Evolutionary conservation across 208 protist genomes (phyloP).

Genomic region (Wallacemonas sp.): DNA sequence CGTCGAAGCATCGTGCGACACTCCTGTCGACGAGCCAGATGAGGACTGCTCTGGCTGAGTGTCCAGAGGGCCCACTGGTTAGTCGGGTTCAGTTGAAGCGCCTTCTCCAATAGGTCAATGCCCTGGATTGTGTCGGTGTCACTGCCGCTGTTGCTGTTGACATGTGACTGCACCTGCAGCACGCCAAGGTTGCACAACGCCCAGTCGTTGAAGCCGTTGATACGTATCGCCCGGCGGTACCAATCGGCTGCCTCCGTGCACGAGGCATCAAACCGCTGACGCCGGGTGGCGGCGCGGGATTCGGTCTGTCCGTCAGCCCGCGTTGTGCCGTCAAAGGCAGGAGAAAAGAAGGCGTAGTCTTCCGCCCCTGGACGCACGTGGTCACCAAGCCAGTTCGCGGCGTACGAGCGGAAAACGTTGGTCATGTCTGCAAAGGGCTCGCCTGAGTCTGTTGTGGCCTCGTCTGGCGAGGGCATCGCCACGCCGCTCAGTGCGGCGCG

Average conservation of each 20-base stretch:
- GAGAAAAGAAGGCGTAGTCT: not conserved
- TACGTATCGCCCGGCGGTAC: not conserved
- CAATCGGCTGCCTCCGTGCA: not conserved
- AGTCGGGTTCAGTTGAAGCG: slow-evolving; percentile 32
- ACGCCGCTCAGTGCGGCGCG: not conserved
- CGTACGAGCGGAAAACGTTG: slow-evolving; percentile 28
- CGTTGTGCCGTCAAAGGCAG: not conserved
- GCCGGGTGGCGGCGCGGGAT: not conserved
- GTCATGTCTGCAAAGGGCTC: not conserved
- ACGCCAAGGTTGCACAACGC: not conserved
- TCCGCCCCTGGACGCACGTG: not conserved
- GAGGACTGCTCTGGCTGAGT: slow-evolving; percentile 15
- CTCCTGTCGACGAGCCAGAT: slow-evolving; percentile 13
- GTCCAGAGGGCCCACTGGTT: slow-evolving; percentile 54
- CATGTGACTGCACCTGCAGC: not conserved
- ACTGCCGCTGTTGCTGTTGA: not conserved
- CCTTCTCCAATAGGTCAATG: slow-evolving; percentile 28
- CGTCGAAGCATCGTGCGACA: slow-evolving; percentile 21
- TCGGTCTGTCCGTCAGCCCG: not conserved
- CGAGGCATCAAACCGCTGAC: not conserved
- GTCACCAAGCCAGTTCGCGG: slow-evolving; percentile 38
- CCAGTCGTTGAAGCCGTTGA: slow-evolving; percentile 11
- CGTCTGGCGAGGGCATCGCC: not conserved
- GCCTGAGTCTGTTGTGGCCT: not conserved
- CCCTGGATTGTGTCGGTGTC: slow-evolving; percentile 8